A percentile compares a stretch with the other conserved stretches of the same genome.
Conservation (phyloP, 2,329 filamentous ascomycete genomes). For the Verticillium dahliae region DNA sequence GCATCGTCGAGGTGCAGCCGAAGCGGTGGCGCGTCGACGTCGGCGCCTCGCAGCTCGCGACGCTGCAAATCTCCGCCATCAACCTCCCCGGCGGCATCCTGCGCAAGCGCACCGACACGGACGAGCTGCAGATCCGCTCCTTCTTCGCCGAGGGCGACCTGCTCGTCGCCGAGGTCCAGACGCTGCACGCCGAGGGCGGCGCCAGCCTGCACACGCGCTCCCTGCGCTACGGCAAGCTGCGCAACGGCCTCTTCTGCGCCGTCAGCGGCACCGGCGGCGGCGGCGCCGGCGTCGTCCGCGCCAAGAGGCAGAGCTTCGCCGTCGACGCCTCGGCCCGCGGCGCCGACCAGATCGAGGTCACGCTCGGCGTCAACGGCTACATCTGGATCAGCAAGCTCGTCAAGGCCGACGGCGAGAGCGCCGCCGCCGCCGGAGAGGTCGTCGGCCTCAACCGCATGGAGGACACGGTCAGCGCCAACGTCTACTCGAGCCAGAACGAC, state of each 20-base stretch:
- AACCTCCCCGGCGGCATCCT: conserved; percentile 93
- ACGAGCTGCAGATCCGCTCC: conserved; percentile 94
- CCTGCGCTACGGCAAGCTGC: conserved; percentile 89
- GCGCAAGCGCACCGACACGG: conserved; percentile 84
- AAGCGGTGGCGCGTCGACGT: conserved; percentile 94
- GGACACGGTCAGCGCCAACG: conserved; percentile 74
- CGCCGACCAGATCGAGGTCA: conserved; percentile 68
- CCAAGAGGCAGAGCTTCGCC: conserved; percentile 83
- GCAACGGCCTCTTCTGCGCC: conserved; percentile 84
- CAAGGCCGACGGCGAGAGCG: conserved; percentile 42
- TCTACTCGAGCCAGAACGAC: conserved; percentile 96
- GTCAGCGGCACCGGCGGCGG: conserved; percentile 79
- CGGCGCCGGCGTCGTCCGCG: conserved; percentile 78
- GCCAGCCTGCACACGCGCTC: conserved; percentile 85
- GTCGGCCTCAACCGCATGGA: conserved; percentile 81
- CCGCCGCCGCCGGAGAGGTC: conserved; percentile 37
- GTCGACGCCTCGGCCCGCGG: conserved; percentile 48
- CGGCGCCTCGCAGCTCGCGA: conserved; percentile 76
- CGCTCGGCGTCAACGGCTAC: conserved; percentile 93
- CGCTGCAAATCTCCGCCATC: conserved; percentile 80
- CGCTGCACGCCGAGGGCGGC: conserved; percentile 75
- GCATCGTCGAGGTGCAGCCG: conserved; percentile 91
- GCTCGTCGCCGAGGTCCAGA: conserved; percentile 90
- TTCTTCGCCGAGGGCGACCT: conserved; percentile 96
- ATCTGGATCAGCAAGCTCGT: conserved; percentile 90